Base-by-base conservation (phyloP, 2,329 filamentous ascomycete genomes). In the Botryosphaeria dothidea region DNA sequence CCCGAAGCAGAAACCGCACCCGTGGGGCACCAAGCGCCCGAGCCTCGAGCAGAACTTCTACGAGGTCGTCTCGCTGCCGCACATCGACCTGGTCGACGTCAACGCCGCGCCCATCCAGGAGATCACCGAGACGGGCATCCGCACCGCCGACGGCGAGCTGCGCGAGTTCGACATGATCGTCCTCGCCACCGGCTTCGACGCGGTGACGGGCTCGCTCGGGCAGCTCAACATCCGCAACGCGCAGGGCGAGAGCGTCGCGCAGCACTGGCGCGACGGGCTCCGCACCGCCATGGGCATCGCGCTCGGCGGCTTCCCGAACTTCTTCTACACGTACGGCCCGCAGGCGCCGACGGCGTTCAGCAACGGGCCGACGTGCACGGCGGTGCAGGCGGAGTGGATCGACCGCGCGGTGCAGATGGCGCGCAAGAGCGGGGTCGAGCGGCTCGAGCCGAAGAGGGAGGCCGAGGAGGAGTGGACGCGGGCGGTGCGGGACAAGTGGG, bases 121-220 rank as follows among this genome's bases (percentile, higher is more conserved):
- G 7, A 77, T 87, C 46, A 80, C 84, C 1, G 73, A 79, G 9
- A 77, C 79, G n/a, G 81, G 85, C 15, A 73, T 86, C 57, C 73
- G 82, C 70, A 75, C 86, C 1, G 80, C 80, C 4, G 70, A 72
- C 41, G 84, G 82, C 17, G 71, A 80, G 38, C 72, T 82, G 19
- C 72, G 84, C 61, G 77, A 83, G 38, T 80, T 85, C 15, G 86
- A 88, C 69, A 79, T 80, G 13, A 81, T 88, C 23, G 78, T 88
- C 54, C 69, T 79, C 58, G 79, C 72, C 21, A 81, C 75, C 0
- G 80, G 80, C 0, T 82, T 82, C 62, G 79, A 82, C 61, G 72
- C 77, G 1, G 74, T 78, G 64, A 74, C 71, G 1, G 79, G 79
- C 4, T 31, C 27, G 19, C 29, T 62, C n/a, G 21, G 11, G 2